These are phyloP conservation scores for Cadophora luteo-olivacea DNA, from an alignment of 2,329 filamentous ascomycete species.

Conservation along the genomic window DNA sequence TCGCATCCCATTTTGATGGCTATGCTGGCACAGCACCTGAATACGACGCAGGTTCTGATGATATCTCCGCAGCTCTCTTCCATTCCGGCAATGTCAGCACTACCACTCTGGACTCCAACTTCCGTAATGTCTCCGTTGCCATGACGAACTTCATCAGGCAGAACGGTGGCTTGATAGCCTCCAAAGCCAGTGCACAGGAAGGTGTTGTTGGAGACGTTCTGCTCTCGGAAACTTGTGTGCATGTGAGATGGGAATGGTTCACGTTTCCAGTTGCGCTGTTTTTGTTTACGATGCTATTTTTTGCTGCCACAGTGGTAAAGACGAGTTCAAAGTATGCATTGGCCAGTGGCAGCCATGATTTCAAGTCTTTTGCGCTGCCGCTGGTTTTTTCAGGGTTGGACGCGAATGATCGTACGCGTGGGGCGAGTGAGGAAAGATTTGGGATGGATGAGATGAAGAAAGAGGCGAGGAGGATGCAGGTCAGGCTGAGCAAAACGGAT, in stretches of 20 bases:
- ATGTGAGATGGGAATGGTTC: constrained; percentile 15
- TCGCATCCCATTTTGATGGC: neutral
- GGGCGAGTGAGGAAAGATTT: neutral
- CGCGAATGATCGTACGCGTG: neutral
- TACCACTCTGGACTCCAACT: neutral
- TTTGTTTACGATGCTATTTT: constrained; percentile 2
- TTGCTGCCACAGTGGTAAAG: constrained; percentile 1
- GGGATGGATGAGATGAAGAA: constrained; percentile 18
- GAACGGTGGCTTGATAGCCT: neutral
- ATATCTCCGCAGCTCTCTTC: neutral
- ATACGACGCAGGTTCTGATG: neutral
- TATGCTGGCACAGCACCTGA: neutral
- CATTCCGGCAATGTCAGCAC: constrained; percentile 11
- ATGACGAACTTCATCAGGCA: constrained; percentile 12
- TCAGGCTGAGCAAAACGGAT: neutral
- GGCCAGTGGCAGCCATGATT: constrained; percentile 15
- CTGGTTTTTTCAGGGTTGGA: constrained; percentile 3
- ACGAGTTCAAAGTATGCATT: constrained; percentile 14
- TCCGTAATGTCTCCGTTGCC: neutral
- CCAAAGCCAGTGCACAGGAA: neutral
- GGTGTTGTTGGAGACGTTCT: constrained; percentile 1
- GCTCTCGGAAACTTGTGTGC: constrained; percentile 10
- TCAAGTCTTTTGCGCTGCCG: constrained; percentile 15
- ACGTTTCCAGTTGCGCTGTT: constrained; percentile 12
- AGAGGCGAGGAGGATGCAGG: constrained; percentile 16